Conservation (phyloP, 139 green algal genomes). For the Coelastrella sp. region DNA sequence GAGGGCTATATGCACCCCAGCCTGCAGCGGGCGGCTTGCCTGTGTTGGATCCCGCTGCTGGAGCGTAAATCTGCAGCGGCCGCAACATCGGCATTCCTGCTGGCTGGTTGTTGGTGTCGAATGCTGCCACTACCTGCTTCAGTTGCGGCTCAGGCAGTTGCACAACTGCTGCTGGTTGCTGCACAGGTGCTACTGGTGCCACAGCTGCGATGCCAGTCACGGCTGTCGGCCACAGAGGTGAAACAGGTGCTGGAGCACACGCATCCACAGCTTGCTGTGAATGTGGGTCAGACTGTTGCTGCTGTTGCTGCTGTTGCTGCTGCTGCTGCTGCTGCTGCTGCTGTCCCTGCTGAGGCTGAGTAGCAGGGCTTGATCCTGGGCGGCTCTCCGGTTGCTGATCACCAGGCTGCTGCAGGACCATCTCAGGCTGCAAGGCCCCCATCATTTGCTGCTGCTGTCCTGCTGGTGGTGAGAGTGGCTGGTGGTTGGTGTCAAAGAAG, state of each 20-base stretch:
- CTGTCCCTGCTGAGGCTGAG: not conserved
- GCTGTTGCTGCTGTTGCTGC: not conserved
- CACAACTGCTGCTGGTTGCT: not conserved
- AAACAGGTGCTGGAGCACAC: not conserved
- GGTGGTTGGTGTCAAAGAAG: constrained; percentile 19
- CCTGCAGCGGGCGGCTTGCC: not conserved
- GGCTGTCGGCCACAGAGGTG: not conserved
- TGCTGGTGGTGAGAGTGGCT: constrained; percentile 1
- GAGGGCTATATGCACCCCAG: not conserved
- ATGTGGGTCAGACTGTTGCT: not conserved
- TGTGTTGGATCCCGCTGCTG: no score
- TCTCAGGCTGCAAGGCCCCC: constrained; percentile 11
- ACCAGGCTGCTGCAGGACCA: constrained; percentile 18
- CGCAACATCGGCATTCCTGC: no score
- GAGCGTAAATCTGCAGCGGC: no score
- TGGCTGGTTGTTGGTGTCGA: no score
- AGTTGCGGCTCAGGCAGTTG: not conserved
- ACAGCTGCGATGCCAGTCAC: not conserved
- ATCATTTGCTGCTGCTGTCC: not conserved
- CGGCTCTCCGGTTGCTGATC: not conserved
- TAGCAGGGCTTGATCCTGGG: not conserved
- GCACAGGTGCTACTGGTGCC: constrained; percentile 14
- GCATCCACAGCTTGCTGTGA: not conserved
- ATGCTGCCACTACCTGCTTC: not conserved
- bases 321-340: not conserved